A percentile compares a stretch with the other conserved stretches of the same genome.
These are phyloP conservation scores for Macrocybe sp. DNA, from an alignment of 1,284 basidiomycete genomes.

Conservation along the genomic window DNA sequence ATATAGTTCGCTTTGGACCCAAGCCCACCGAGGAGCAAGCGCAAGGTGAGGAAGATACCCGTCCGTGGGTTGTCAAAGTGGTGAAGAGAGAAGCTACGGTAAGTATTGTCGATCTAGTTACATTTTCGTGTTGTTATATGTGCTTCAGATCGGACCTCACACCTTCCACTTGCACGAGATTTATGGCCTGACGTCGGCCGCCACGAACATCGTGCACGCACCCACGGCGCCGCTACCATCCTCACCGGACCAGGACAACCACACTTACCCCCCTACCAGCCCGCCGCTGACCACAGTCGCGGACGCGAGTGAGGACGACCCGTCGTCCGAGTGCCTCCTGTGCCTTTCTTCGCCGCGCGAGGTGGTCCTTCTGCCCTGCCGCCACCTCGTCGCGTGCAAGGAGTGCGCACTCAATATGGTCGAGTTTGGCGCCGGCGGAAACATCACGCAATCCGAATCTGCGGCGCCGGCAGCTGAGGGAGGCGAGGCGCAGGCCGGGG, in stretches of 20 bases:
- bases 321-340: conserved; percentile 82
- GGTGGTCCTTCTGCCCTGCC: conserved; percentile 84
- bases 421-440: conserved; percentile 88
- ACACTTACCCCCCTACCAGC: conserved; percentile 50
- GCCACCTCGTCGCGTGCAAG: conserved; percentile 88
- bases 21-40: conserved; percentile 27
- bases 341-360: conserved; percentile 84
- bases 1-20: conserved; percentile 70
- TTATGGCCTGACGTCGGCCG: conserved; percentile 73
- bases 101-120: conserved; percentile 15
- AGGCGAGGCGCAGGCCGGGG: conserved; percentile 12
- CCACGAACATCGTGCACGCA: conserved; percentile 24
- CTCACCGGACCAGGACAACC: conserved; percentile 26
- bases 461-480: conserved; percentile 15
- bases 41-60: conserved; percentile 44
- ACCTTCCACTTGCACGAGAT: conserved; percentile 92
- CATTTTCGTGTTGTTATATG: conserved; percentile 5
- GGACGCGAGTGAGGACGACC: conserved; percentile 55
- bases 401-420: conserved; percentile 94
- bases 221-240: conserved; percentile 34
- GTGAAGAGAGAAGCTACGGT: conserved; percentile 84
- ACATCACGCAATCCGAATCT: conserved; percentile 60
- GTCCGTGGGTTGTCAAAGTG: conserved; percentile 85
- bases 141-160: conserved; percentile 74
- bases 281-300: conserved; percentile 17